Base-by-base conservation (phyloP, 2,329 filamentous ascomycete genomes). In the Colletotrichum theobromicola region DNA sequence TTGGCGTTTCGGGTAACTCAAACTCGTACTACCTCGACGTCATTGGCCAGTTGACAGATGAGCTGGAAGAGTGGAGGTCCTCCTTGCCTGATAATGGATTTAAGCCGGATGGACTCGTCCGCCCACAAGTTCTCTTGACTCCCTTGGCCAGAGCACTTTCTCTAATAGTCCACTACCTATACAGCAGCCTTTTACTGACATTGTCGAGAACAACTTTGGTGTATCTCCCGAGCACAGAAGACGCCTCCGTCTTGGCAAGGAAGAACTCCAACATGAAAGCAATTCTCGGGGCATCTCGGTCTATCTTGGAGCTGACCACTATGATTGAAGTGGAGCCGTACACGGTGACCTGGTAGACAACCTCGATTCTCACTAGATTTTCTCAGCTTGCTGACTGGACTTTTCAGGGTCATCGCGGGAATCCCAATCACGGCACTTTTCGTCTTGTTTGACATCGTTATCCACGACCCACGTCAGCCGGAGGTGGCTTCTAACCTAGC, bases 361-460 rank as follows among this genome's bases (percentile, higher is more conserved):
- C 9, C 24, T 34, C 18, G n/a, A 15, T 15, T 30, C 18, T 2
- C 21, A 30, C 24, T 6, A 8, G 10, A 42, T 15, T 8, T 16
- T 30, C 6, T 15, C 42, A 8, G 18, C 32, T 28, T 13, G 57
- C 50, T 57, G 7, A 21, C 1, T 6, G 18, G 53, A 7, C 1
- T 26, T 12, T n/a, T 15, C n/a, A 83, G 81, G 78, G 74, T 85
- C 16, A 73, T 84, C 2, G 83, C 79, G 2, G 80, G 82, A 15
- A 79, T 85, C 3, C 85, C 85, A 1, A 71, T 86, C 9, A 79
- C 81, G 0, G 83, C 83, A 0, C 76, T 85, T 1, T 85, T 87
- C 32, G 82, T 86, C 10, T 76, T 87, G 2, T 87, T 87, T 62
- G 85, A 87, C 67, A 79, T 85, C 15, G 81, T 86, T 2, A 77